A percentile compares a stretch with the other conserved stretches of the same genome.
Conservation (phyloP, 768 basidiomycete genomes). For the Agaricus bisporus region DNA sequence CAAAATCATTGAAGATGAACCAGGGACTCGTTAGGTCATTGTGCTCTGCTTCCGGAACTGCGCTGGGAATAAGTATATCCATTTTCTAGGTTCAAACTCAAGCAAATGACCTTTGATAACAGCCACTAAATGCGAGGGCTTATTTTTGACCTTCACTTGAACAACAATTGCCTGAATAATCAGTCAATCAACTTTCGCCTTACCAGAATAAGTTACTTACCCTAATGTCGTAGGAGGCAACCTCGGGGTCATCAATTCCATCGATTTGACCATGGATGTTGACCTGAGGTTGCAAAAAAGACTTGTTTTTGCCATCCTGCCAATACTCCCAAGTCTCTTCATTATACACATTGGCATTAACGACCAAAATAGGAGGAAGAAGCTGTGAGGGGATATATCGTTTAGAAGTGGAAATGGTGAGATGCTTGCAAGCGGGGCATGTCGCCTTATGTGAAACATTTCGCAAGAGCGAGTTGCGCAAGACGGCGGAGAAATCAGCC, state of each 20-base stretch:
- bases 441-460: slow-evolving; percentile 82
- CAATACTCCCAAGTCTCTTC: slow-evolving; percentile 72
- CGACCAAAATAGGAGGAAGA: slow-evolving; percentile 77
- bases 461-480: slow-evolving; percentile 72
- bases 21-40: slow-evolving; percentile 49
- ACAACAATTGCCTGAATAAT: slow-evolving; percentile 66
- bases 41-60: slow-evolving; percentile 67
- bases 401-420: slow-evolving; percentile 63
- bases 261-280: slow-evolving; percentile 55
- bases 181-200: neutral
- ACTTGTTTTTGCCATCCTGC: slow-evolving; percentile 55
- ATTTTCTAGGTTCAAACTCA: neutral
- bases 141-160: slow-evolving; percentile 68
- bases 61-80: neutral
- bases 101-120: slow-evolving; percentile 66
- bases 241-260: slow-evolving; percentile 49
- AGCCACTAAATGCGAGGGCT: slow-evolving; percentile 79
- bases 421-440: slow-evolving; percentile 78
- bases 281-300: slow-evolving; percentile 56
- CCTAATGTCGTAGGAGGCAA: slow-evolving; percentile 62
- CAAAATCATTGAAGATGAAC: slow-evolving; percentile 97
- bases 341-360: slow-evolving; percentile 80
- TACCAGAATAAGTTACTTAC: slow-evolving; percentile 35
- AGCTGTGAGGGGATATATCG: slow-evolving; percentile 58
- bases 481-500: slow-evolving; percentile 57